Percentiles rank a stretch among this genome's conserved stretches.
These are phyloP conservation scores for Leccinum ponderosum DNA, from an alignment of 1,284 basidiomycete genomes.

Conservation along the genomic window DNA sequence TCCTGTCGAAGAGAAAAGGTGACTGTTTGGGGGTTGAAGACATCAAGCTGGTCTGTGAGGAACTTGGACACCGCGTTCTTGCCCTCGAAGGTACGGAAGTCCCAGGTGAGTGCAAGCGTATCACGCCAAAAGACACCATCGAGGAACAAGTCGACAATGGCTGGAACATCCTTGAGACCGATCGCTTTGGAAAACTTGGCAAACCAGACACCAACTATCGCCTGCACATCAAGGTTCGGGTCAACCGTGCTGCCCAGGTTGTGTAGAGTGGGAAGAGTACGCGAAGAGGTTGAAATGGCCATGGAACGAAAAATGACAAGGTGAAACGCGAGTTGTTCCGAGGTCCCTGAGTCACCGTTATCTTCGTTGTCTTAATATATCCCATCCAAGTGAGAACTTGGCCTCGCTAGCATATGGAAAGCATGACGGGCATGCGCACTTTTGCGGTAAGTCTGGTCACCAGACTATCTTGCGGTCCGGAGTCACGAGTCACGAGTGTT, in stretches of 20 bases:
- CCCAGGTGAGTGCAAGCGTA: constrained; percentile 60
- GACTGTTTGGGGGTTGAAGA: constrained; percentile 27
- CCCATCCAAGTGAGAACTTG: not conserved
- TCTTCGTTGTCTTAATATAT: not conserved
- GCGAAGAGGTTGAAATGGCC: not conserved
- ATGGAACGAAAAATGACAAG: constrained; percentile 10
- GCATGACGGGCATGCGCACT: too few relatives aligned
- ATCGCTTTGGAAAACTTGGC: constrained; percentile 23
- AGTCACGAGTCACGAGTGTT: not conserved
- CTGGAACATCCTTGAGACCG: constrained; percentile 18
- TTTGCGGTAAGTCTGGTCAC: too few relatives aligned
- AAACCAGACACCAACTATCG: constrained; percentile 24
- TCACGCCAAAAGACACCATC: constrained; percentile 59
- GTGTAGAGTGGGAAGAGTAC: constrained; percentile 25
- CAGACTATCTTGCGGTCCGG: not conserved
- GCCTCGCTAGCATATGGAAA: not conserved
- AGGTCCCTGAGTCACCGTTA: not conserved
- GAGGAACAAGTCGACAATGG: constrained; percentile 37
- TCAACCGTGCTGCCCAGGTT: constrained; percentile 21
- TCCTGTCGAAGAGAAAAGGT: constrained; percentile 27
- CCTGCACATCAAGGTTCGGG: constrained; percentile 18
- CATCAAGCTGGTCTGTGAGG: constrained; percentile 44
- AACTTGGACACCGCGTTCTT: constrained; percentile 40
- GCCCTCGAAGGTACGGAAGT: constrained; percentile 60
- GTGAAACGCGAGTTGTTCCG: not conserved